Evolutionary conservation across 495 filamentous ascomycete genomes (phyloP), one percentile per base, ranked within the genome.

Genomic region (Aspergillus olivimuriae): DNA sequence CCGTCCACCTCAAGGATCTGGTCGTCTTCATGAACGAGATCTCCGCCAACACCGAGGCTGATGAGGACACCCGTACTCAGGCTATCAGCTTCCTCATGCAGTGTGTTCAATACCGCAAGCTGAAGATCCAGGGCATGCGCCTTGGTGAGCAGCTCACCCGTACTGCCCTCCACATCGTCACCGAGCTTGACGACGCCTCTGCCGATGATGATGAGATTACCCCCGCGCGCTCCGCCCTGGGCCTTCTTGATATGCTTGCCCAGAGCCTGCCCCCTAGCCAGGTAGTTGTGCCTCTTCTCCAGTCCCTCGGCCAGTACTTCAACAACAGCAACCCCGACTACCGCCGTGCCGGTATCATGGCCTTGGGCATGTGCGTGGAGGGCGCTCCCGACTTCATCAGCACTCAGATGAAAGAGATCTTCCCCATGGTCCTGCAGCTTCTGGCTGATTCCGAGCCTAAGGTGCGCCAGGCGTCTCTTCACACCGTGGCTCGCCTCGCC

Each of bases 351-450:
- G 89, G 88, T 62, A 87, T 96, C 56, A 75, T 97, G 50, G 84
- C 92, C 6, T 73, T 98, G 4, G 92, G 91, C 42, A 94, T 88
- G 72, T 89, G 86, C 53, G 92, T 95, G 40, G 92, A 98, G 67
- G 92, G 92, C 49, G 94, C 92, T 26, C 92, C 92, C 6, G 92
- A 96, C 55, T 96, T 96, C 66, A 84, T 96, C 53, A 84, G 83
- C 47, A 92, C 88, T 7, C 89, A 96, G 71, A 76, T 94, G 56
- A 74, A 81, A 56, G 78, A 82, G 48, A 83, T 95, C 57, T 82
- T 96, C 65, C 94, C 92, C 28, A 74, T 86, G 44, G 81, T 96
- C 44, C 72, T 96, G 34, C 81, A 81, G 57, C 78, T 98, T 6
- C 77, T 98, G 15, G 82, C 85, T 52, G 92, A 98, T 53, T 72